phyloP scores from a whole-genome alignment of 2,329 filamentous ascomycete species.

The Diplodia intermedia region DNA sequence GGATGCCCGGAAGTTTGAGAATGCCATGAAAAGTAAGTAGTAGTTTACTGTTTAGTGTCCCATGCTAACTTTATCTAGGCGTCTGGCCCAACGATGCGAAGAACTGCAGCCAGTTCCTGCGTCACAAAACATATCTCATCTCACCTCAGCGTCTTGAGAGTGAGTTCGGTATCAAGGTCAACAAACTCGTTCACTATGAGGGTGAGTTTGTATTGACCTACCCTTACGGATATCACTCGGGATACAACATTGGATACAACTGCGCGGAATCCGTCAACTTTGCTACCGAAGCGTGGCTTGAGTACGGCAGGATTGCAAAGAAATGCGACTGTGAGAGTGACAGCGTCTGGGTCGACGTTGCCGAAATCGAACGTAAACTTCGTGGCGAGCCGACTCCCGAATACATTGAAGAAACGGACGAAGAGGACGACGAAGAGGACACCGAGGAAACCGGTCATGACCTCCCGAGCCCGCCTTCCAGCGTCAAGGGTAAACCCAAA shows the following conservation, averaged over 20 bases:
- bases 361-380: constrained; percentile 92
- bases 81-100: constrained; percentile 96
- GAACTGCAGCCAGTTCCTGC: constrained; percentile 92
- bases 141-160: constrained; percentile 86
- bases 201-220: constrained; percentile 99
- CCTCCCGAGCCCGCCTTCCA: constrained; percentile 79
- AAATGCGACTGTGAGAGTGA: constrained; percentile 97
- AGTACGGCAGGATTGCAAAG: constrained; percentile 93
- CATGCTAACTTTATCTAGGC: constrained; percentile 27
- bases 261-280: constrained; percentile 99
- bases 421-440: constrained; percentile 68
- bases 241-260: constrained; percentile 97
- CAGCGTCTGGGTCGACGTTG: constrained; percentile 97
- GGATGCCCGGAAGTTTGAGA: constrained; percentile 90
- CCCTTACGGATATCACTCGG: constrained; percentile 97
- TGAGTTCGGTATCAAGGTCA: constrained; percentile 93
- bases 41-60: not conserved
- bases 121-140: constrained; percentile 97
- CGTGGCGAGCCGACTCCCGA: constrained; percentile 82
- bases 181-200: constrained; percentile 92
- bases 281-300: constrained; percentile 91
- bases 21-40: constrained; percentile 79
- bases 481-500: constrained; percentile 73
- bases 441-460: constrained; percentile 61
- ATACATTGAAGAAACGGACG: constrained; percentile 80